A percentile compares a stretch with the other conserved stretches of the same genome.
phyloP scores from a whole-genome alignment of 345 rosid species.

The Arabidopsis thaliana region DNA sequence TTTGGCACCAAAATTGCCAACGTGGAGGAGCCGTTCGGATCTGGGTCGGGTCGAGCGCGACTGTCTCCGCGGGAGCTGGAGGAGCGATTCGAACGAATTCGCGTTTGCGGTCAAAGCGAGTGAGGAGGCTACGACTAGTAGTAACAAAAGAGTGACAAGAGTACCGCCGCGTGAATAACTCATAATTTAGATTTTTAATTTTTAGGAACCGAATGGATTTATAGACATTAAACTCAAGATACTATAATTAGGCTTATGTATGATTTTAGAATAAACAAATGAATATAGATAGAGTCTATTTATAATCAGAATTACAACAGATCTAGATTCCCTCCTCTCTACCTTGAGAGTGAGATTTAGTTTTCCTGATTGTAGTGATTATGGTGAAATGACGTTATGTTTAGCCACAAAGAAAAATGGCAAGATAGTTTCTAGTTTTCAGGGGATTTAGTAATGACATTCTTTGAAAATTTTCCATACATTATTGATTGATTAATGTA shows the following conservation, averaged over 20 bases:
- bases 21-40: slow-evolving; percentile 59
- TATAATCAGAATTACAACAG: slow-evolving; percentile 23
- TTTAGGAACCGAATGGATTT: too few species aligned
- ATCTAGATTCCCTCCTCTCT: slow-evolving; percentile 15
- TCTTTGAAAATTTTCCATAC: slow-evolving; percentile 13
- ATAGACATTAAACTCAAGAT: too few species aligned
- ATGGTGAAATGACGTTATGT: slow-evolving; percentile 29
- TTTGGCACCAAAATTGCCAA: slow-evolving; percentile 67
- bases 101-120: slow-evolving; percentile 48
- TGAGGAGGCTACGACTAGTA: slow-evolving; percentile 22
- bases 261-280: too few species aligned
- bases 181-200: background rate
- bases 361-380: slow-evolving; percentile 20
- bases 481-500: slow-evolving; percentile 31
- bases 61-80: slow-evolving; percentile 62
- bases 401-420: slow-evolving; percentile 17
- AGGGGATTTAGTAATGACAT: slow-evolving; percentile 2
- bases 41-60: slow-evolving; percentile 49
- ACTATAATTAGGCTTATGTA: too few species aligned
- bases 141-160: slow-evolving; percentile 1
- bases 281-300: background rate
- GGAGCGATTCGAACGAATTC: slow-evolving; percentile 53
- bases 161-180: slow-evolving; percentile 3
- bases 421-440: slow-evolving; percentile 3
- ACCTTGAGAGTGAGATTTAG: background rate